Evolutionary conservation across 129 eudicot genomes (phyloP).

Genomic region (Glebionis coronaria): DNA sequence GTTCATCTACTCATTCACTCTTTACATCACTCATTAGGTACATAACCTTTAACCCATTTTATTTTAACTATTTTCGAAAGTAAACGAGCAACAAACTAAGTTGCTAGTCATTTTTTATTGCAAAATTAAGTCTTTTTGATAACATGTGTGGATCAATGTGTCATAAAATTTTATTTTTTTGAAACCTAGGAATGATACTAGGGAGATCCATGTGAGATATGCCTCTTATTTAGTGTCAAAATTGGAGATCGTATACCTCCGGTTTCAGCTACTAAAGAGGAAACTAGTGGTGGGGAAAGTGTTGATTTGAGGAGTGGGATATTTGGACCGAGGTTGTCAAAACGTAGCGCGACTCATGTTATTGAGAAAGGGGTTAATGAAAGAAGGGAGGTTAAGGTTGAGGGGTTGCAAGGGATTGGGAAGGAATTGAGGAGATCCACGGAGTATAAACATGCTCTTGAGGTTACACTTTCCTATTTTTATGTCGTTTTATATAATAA

Average conservation of each 20-base stretch:
- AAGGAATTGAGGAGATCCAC: slow-evolving; percentile 65
- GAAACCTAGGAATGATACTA: slow-evolving; percentile 19
- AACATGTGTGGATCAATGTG: too few species aligned
- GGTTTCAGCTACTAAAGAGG: slow-evolving; percentile 18
- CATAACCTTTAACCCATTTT: too few species aligned
- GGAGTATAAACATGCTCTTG: slow-evolving; percentile 92
- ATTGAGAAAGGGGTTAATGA: slow-evolving; percentile 77
- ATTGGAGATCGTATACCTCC: slow-evolving; percentile 32
- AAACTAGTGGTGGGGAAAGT: slow-evolving; percentile 12
- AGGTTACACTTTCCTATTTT: slow-evolving; percentile 54
- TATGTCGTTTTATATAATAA: not conserved
- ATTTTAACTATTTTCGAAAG: too few species aligned
- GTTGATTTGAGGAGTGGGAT: slow-evolving; percentile 77
- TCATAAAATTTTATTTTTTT: too few species aligned
- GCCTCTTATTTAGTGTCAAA: slow-evolving; percentile 38
- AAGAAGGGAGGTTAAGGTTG: slow-evolving; percentile 42
- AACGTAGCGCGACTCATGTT: slow-evolving; percentile 77
- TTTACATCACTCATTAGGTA: too few species aligned
- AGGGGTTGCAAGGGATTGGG: slow-evolving; percentile 69
- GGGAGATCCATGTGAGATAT: slow-evolving; percentile 26
- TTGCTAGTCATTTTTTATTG: too few species aligned
- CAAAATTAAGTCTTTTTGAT: too few species aligned
- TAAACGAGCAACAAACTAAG: too few species aligned
- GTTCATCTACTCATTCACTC: too few species aligned
- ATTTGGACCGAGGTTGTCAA: slow-evolving; percentile 76